These are phyloP conservation scores for Galium porrigens DNA, from an alignment of 305 asterid genomes.

Conservation along the genomic window DNA sequence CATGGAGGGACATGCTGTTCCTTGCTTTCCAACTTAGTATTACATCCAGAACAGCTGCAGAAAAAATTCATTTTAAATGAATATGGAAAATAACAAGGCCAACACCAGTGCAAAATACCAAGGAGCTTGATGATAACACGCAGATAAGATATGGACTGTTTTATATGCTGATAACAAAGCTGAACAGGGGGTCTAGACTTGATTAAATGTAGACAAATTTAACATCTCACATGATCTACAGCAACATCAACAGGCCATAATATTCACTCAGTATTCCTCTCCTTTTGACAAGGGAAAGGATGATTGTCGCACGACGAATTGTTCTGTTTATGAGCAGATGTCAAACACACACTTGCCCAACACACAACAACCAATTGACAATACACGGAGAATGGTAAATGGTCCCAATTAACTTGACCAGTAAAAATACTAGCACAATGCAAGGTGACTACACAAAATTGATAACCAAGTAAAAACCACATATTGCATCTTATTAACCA, in stretches of 20 bases:
- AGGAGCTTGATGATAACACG: background rate
- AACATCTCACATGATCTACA: background rate
- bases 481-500: background rate
- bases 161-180: background rate
- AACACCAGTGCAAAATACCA: background rate
- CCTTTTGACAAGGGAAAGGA: background rate
- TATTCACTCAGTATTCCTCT: background rate
- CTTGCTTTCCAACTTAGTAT: conserved; percentile 81
- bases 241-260: too few relatives aligned
- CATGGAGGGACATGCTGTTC: conserved; percentile 79
- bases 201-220: background rate
- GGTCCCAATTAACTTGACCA: background rate
- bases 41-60: conserved; percentile 82
- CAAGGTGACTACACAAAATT: background rate
- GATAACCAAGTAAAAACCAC: background rate
- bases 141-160: background rate
- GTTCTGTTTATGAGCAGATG: background rate
- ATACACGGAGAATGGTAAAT: background rate
- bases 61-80: background rate
- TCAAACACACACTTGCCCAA: background rate
- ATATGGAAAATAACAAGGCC: background rate
- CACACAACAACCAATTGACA: background rate
- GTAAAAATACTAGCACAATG: background rate
- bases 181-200: too few relatives aligned
- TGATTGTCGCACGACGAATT: background rate